Evolutionary conservation across 495 filamentous ascomycete species (phyloP), one percentile per base, ranked within the genome.

Genomic region (Pyrenula massariospora): DNA sequence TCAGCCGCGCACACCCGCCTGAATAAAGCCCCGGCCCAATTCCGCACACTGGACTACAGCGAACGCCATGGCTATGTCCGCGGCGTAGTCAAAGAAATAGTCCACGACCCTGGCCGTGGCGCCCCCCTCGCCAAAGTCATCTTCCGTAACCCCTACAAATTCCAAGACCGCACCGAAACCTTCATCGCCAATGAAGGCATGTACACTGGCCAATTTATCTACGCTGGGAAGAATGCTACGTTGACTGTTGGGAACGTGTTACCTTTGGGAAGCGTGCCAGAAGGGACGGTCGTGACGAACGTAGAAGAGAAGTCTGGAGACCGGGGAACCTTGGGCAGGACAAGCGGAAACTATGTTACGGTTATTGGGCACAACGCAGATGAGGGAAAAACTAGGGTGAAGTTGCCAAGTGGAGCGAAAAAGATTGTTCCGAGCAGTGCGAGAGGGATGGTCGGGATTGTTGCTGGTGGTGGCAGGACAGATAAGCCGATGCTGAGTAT

Each of bases 161-260:
- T 85, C 83, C 89, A 88, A 80, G 82, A 88, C 74, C 75, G 85
- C 73, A 90, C 84, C 73, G 91, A 89, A 86, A 94, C 93, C 60
- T 96, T 98, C 84, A 97, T 99, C 71, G 93, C 94, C 73, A 97
- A 96, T 78, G 93, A 99, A 83, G 93, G 93, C 78, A 96, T 97
- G 92, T 99, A 99, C 89, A 96, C 93, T 61, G 93, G 93, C 64
- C 91, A 96, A 79, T 99, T 99, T 82, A 91, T 99, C 86, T 99
- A 97, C 77, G 91, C 92, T 73, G 93, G 93, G 72, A 99, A 99
- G 87, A 89, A 95, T 77, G 94, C 93, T 63, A 78, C 83, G 58
- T 82, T 99, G 62, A 97, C 85, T 68, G 84, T 99, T 70, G 93
- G 93, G 71, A 99, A 99, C 79, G 77, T 99, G 70, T 88, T 99